Evolutionary conservation across 768 basidiomycete species (phyloP), one percentile per base, ranked within the genome.

Genomic region (Glaciozyma martinii): DNA sequence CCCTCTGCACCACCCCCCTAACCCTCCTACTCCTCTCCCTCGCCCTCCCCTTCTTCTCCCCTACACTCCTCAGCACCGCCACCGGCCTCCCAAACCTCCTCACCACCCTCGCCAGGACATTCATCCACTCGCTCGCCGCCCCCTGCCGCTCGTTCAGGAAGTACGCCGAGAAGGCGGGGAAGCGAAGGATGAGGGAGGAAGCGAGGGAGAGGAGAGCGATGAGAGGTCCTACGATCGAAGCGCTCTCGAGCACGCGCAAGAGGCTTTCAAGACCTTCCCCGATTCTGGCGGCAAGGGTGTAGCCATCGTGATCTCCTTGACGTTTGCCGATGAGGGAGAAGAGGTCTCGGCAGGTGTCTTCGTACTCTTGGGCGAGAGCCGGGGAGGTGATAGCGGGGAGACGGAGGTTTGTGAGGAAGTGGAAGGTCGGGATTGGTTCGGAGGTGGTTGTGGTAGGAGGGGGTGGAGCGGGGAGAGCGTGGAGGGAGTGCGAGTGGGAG

Each of bases 321-420:
- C 62, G 25, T 7, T 59, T 58, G 3, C 68, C 68, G 61, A 70
- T 62, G 9, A 56, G 37, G 5, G 56, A 47, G 62, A 66, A 70
- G 40, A 70, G 60, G 9, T 55, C 40, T 5, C 62, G 60, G 30
- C 56, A 56, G 5, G 43, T 37, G 8, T 46, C 6, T 30, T 70
- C 65, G 57, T 70, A 64, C 21, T 63, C 33, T 12, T 46, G 21
- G 15, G 42, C 33, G 59, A 56, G 33, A 1, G 25, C 3, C 5
- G 59, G 6, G 1, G 64, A 37, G 0, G 62, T 52, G 4, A 33
- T 8, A 1, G 59, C 15, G 0, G 68, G 68, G 42, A 66, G 65
- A 1, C 60, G 65, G 21, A 70, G 60, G 62, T 66, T 70, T n/a
- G 54, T 59, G n/a, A 70, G 65, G 1, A 60, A 53, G 49, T 66